These are phyloP conservation scores for Arthrobotrys pseudoclavata DNA, from an alignment of 2,329 filamentous ascomycete species.

Conservation along the genomic window DNA sequence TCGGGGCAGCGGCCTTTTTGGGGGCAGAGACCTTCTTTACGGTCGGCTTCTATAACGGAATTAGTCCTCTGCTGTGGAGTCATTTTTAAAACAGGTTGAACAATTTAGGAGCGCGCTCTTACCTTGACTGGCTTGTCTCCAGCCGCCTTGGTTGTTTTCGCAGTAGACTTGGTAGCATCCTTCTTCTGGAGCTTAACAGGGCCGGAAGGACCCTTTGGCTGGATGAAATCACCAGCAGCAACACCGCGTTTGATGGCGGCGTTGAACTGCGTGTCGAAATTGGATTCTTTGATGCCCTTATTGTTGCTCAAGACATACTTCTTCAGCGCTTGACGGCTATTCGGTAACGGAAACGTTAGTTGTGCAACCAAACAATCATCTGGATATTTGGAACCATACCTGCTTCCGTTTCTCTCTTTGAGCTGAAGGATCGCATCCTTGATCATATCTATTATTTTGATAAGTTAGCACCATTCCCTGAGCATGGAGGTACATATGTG, in stretches of 20 bases:
- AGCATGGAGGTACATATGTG: not conserved
- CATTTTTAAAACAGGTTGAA: too few species aligned
- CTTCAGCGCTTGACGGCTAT: conserved; percentile 56
- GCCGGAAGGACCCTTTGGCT: conserved; percentile 56
- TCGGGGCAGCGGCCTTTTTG: conserved; percentile 36
- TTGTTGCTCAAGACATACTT: conserved; percentile 59
- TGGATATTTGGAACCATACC: too few species aligned
- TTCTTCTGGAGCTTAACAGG: conserved; percentile 59
- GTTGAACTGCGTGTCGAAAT: conserved; percentile 57
- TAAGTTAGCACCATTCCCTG: not conserved
- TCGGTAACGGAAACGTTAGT: too few species aligned
- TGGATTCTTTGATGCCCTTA: conserved; percentile 57
- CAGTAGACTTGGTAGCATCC: conserved; percentile 39
- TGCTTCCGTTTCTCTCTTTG: conserved; percentile 60
- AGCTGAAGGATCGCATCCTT: conserved; percentile 57
- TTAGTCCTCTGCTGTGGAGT: not conserved
- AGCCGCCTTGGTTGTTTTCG: conserved; percentile 34
- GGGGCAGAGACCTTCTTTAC: conserved; percentile 26
- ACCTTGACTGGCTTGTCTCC: conserved; percentile 51
- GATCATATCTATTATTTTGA: conserved; percentile 48
- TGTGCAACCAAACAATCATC: too few species aligned
- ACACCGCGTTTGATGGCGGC: conserved; percentile 52
- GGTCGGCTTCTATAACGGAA: conserved; percentile 16
- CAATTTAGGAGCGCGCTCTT: not conserved
- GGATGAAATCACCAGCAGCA: conserved; percentile 45